phyloP scores from a whole-genome alignment of 768 basidiomycete genomes.

The Gloeopeniophorella convolvens region DNA sequence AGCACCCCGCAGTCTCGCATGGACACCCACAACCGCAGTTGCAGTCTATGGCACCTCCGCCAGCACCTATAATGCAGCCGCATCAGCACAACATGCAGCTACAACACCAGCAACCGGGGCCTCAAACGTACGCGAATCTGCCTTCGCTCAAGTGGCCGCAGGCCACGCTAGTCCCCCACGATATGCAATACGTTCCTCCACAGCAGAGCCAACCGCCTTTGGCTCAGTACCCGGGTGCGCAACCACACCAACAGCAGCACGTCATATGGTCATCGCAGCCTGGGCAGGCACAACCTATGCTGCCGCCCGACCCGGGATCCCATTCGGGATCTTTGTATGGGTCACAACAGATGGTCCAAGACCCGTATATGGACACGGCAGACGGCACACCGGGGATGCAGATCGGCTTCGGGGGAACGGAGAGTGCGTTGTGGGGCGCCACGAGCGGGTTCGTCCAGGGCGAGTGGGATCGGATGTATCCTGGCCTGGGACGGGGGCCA shows the following conservation, averaged over 20 bases:
- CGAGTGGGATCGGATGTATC: slow-evolving; percentile 42
- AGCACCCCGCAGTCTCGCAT: neutral
- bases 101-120: slow-evolving; percentile 10
- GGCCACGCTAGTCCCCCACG: neutral
- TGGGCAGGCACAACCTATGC: neutral
- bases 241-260: neutral
- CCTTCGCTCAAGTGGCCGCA: neutral
- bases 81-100: slow-evolving; percentile 7
- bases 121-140: neutral
- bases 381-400: neutral
- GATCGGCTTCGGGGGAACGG: slow-evolving; percentile 43
- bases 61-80: neutral
- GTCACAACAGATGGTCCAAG: neutral
- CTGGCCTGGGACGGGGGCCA: neutral
- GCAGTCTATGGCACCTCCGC: neutral
- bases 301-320: neutral
- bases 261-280: slow-evolving; percentile 1
- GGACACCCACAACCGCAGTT: neutral
- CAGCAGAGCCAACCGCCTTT: neutral
- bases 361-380: neutral
- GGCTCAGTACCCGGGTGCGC: neutral
- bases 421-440: slow-evolving; percentile 53
- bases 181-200: neutral
- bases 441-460: slow-evolving; percentile 59
- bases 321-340: neutral